These are phyloP conservation scores for Ramularia endophylla DNA, from an alignment of 2,329 filamentous ascomycete genomes.

Conservation along the genomic window DNA sequence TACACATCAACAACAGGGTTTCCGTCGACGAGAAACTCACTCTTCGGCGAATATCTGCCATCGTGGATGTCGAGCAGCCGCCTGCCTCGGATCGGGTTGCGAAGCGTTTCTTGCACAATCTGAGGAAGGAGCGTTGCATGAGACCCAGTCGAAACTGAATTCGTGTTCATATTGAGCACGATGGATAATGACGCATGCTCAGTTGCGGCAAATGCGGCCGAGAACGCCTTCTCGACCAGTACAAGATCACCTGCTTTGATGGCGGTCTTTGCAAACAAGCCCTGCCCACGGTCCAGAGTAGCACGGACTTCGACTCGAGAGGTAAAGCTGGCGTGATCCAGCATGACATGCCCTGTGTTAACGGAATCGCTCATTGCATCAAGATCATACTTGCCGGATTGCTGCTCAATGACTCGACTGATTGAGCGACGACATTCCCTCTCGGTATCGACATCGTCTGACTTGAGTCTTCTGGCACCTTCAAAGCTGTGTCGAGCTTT, in stretches of 20 bases:
- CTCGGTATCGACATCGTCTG: conserved; percentile 10
- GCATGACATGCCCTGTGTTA: not conserved
- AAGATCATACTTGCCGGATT: conserved; percentile 21
- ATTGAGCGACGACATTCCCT: conserved; percentile 8
- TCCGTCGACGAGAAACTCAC: conserved; percentile 9
- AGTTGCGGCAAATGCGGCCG: conserved; percentile 9
- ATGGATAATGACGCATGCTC: conserved; percentile 1
- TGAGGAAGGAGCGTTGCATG: conserved; percentile 10
- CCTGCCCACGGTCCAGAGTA: conserved; percentile 33
- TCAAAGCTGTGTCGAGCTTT: conserved; percentile 9
- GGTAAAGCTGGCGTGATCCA: conserved; percentile 21
- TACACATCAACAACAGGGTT: conserved; percentile 14
- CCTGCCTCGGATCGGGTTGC: conserved; percentile 10
- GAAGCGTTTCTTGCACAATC: conserved; percentile 14
- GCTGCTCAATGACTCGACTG: conserved; percentile 17
- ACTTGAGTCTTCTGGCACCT: conserved; percentile 7
- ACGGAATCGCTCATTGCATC: conserved; percentile 9
- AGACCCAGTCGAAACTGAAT: conserved; percentile 10
- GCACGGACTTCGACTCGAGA: conserved; percentile 9
- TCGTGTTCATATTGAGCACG: conserved; percentile 11
- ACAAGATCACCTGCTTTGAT: conserved; percentile 38
- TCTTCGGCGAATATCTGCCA: conserved; percentile 11
- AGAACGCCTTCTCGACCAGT: conserved; percentile 32
- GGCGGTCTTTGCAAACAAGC: conserved; percentile 38
- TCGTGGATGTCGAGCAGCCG: conserved; percentile 15